A percentile compares a stretch with the other conserved stretches of the same genome.
Evolutionary conservation across 2,329 filamentous ascomycete species (phyloP).

Genomic region (Paramyrothecium sp.): DNA sequence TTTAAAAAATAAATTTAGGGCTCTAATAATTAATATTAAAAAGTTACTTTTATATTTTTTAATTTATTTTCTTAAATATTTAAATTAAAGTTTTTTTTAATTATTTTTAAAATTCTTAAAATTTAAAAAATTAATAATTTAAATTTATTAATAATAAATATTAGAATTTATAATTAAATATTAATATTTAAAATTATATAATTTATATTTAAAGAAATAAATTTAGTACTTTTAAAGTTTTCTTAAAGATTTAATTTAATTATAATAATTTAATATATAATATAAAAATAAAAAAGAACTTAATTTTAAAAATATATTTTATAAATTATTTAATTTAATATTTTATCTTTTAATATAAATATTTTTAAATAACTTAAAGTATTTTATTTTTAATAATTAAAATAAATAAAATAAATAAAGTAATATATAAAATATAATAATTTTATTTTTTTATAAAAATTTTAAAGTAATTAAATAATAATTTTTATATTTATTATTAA

Average conservation of each 20-base stretch:
- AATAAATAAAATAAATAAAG: slow-evolving; percentile 3
- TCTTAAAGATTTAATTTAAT: slow-evolving; percentile 1
- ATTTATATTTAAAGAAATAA: too few species aligned
- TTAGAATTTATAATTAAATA: too few species aligned
- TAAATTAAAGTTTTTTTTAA: neutral
- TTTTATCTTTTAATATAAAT: neutral
- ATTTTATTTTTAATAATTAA: slow-evolving; percentile 2
- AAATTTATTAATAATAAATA: neutral
- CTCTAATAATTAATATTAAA: neutral
- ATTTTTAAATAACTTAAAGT: slow-evolving; percentile 3
- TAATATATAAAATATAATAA: neutral
- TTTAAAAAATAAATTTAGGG: slow-evolving; percentile 5
- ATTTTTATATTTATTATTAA: neutral
- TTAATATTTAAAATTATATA: too few species aligned
- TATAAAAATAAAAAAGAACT: neutral
- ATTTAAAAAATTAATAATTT: too few species aligned
- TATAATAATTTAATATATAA: neutral
- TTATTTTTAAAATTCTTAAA: too few species aligned
- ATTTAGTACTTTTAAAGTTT: neutral
- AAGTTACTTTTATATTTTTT: too few species aligned
- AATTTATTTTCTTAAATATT: too few species aligned
- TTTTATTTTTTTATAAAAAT: neutral
- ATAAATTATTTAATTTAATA: neutral
- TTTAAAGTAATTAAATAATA: neutral
- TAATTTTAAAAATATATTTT: neutral